Conservation (phyloP, 2,329 filamentous ascomycete species). For the Polychaeton citri region DNA sequence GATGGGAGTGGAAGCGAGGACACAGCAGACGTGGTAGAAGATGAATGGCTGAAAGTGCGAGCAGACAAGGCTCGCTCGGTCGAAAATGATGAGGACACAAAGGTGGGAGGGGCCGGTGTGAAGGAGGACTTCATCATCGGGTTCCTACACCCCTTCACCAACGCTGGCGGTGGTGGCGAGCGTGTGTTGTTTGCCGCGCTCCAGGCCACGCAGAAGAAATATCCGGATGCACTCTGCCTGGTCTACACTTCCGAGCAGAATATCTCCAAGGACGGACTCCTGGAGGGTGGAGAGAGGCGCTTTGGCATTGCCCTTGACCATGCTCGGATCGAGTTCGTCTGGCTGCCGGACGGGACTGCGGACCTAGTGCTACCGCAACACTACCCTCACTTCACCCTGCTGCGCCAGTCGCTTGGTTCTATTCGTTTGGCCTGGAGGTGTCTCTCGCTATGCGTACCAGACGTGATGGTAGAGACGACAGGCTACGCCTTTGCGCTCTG, state of each 20-base stretch:
- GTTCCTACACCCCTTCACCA: slow-evolving; percentile 98
- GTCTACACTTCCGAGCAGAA: slow-evolving; percentile 96
- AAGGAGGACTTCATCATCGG: slow-evolving; percentile 48
- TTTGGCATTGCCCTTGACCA: slow-evolving; percentile 88
- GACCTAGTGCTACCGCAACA: slow-evolving; percentile 74
- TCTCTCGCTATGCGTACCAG: slow-evolving; percentile 79
- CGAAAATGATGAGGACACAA: not conserved
- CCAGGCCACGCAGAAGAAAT: slow-evolving; percentile 74
- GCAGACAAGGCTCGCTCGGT: not conserved
- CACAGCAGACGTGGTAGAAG: not conserved
- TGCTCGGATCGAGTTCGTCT: slow-evolving; percentile 74
- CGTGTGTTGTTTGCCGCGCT: slow-evolving; percentile 94
- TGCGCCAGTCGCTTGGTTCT: slow-evolving; percentile 88
- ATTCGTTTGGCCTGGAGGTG: slow-evolving; percentile 81
- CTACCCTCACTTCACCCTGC: slow-evolving; percentile 83
- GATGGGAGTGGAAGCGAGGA: not conserved
- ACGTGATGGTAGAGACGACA: slow-evolving; percentile 96
- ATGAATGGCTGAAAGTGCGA: not conserved
- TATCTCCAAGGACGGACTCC: slow-evolving; percentile 64
- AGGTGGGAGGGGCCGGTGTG: not conserved
- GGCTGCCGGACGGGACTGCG: slow-evolving; percentile 59
- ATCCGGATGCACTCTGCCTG: slow-evolving; percentile 77
- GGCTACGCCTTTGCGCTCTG: slow-evolving; percentile 87
- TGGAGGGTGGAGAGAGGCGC: slow-evolving; percentile 50
- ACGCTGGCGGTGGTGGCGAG: slow-evolving; percentile 91